A percentile compares a stretch with the other conserved stretches of the same genome.
phyloP scores from a whole-genome alignment of 2,329 filamentous ascomycete species.

The Phoma sp. region DNA sequence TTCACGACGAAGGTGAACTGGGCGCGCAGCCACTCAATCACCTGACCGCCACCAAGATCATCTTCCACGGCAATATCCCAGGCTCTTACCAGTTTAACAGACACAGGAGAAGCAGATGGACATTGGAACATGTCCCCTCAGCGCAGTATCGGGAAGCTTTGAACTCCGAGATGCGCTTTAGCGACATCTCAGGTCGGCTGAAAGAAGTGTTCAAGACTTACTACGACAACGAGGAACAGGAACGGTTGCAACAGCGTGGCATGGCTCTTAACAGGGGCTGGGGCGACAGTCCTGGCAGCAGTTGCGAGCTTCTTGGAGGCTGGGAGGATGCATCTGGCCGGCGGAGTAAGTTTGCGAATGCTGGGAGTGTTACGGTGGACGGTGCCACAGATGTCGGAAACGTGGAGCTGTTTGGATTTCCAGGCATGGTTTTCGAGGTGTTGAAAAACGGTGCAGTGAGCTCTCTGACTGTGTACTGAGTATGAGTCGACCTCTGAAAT shows the following conservation, averaged over 20 bases:
- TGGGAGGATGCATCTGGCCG: conserved; percentile 74
- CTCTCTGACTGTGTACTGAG: conserved; percentile 84
- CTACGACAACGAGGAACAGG: conserved; percentile 64
- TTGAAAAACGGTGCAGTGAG: conserved; percentile 91
- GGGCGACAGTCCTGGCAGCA: conserved; percentile 90
- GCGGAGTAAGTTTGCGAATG: conserved; percentile 44
- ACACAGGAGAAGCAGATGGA: conserved; percentile 88
- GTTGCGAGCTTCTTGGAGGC: conserved; percentile 68
- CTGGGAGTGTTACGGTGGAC: conserved; percentile 50
- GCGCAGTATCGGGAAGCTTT: conserved; percentile 56
- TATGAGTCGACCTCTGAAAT: too few relatives aligned
- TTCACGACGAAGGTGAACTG: conserved; percentile 34
- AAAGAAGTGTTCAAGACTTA: conserved; percentile 73
- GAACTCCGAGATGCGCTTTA: conserved; percentile 72
- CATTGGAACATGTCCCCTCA: conserved; percentile 62
- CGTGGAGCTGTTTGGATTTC: conserved; percentile 91
- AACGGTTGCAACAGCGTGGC: conserved; percentile 61
- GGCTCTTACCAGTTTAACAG: conserved; percentile 97
- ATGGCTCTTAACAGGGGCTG: conserved; percentile 93
- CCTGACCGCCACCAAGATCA: conserved; percentile 87
- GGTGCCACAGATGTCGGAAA: conserved; percentile 65
- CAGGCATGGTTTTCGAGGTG: conserved; percentile 93
- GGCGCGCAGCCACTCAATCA: conserved; percentile 60
- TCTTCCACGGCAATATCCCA: conserved; percentile 92
- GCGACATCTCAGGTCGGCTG: conserved; percentile 70